These are phyloP conservation scores for Penicillium robsamsonii DNA, from an alignment of 495 filamentous ascomycete species.

Conservation along the genomic window DNA sequence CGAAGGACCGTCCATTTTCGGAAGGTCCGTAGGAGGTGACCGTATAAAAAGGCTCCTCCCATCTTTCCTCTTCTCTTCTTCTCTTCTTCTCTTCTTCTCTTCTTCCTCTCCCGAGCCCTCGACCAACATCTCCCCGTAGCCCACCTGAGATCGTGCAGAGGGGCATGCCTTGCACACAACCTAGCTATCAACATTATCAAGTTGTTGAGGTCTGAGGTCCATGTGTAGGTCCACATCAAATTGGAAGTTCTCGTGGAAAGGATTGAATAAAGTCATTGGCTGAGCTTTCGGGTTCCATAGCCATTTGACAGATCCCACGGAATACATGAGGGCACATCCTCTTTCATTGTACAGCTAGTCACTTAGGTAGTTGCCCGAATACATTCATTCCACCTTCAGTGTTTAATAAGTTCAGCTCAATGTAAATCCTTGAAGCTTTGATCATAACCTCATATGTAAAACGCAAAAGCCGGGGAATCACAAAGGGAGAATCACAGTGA, in stretches of 20 bases:
- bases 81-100: background rate
- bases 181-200: background rate
- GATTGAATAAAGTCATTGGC: background rate
- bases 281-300: background rate
- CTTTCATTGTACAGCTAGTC: background rate
- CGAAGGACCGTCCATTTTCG: background rate
- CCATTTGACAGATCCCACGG: background rate
- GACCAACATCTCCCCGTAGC: background rate
- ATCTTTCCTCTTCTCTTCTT: background rate
- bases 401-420: background rate
- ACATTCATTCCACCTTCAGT: background rate
- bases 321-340: background rate
- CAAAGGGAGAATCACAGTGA: slow-evolving; percentile 18
- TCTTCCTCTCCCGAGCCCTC: background rate
- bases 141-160: background rate
- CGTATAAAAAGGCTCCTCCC: background rate
- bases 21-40: background rate
- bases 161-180: no score
- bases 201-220: background rate
- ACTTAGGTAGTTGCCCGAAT: background rate
- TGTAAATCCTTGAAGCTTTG: slow-evolving; percentile 1
- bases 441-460: slow-evolving; percentile 26
- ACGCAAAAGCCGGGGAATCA: slow-evolving; percentile 14
- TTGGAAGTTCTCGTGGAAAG: background rate
- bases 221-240: background rate